Conservation (phyloP, 2,329 filamentous ascomycete genomes). For the Colletotrichum sp. region DNA sequence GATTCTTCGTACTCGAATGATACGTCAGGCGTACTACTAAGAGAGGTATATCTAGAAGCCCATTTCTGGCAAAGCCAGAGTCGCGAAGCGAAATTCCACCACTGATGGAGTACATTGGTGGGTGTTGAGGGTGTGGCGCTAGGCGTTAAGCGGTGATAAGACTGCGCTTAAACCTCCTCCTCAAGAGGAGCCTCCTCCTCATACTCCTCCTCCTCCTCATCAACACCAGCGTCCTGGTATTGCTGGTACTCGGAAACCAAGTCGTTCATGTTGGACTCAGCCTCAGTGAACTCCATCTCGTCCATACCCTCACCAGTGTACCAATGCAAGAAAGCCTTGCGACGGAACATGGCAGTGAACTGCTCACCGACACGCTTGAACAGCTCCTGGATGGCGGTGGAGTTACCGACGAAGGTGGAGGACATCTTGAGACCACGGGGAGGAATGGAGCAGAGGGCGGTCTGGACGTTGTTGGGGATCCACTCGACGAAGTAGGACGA, state of each 20-base stretch:
- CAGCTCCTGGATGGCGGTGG: conserved; percentile 98
- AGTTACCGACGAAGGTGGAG: conserved; percentile 98
- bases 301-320: conserved; percentile 99
- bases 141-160: background rate
- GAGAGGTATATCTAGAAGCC: conserved; percentile 45
- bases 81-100: conserved; percentile 26
- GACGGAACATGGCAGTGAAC: conserved; percentile 99
- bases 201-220: conserved; percentile 96
- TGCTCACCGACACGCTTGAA: conserved; percentile 99
- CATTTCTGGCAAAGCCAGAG: conserved; percentile 28
- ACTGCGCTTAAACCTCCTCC: conserved; percentile 61
- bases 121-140: background rate
- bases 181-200: conserved; percentile 82
- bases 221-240: conserved; percentile 98
- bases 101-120: background rate
- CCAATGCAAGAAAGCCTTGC: conserved; percentile 99
- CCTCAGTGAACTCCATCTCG: conserved; percentile 99
- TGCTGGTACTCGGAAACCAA: conserved; percentile 99
- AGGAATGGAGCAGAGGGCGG: conserved; percentile 97
- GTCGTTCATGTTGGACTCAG: conserved; percentile 99
- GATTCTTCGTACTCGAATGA: conserved; percentile 33
- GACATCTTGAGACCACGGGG: conserved; percentile 99
- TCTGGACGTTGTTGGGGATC: conserved; percentile 99
- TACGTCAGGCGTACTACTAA: conserved; percentile 33
- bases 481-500: conserved; percentile 99